Percentiles rank a stretch among this genome's conserved stretches.
Conservation (phyloP, 371 early-diverging fungal species). For the Mucor plumbeus region DNA sequence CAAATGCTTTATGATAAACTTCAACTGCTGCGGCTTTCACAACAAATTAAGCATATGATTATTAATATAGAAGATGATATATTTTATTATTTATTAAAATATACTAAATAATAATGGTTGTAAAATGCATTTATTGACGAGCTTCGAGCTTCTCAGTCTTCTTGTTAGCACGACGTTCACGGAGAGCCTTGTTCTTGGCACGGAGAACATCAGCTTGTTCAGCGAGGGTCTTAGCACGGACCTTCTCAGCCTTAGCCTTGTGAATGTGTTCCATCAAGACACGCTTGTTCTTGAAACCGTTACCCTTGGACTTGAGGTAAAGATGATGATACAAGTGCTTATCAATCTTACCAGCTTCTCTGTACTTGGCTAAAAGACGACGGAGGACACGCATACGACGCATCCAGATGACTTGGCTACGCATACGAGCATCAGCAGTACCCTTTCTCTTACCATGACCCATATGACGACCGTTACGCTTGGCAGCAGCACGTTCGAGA, state of each 20-base stretch:
- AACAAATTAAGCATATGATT: neutral
- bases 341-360: constrained; percentile 98
- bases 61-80: neutral
- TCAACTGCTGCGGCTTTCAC: neutral
- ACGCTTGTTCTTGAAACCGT: constrained; percentile 99
- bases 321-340: constrained; percentile 97
- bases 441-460: constrained; percentile 99
- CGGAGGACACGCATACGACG: constrained; percentile 99
- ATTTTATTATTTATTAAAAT: neutral
- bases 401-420: constrained; percentile 98
- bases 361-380: constrained; percentile 97
- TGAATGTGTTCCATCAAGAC: constrained; percentile 99
- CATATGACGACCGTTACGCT: constrained; percentile 99
- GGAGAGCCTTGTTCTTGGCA: constrained; percentile 94
- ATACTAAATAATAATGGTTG: neutral
- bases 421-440: constrained; percentile 99
- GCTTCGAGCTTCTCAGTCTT: constrained; percentile 71
- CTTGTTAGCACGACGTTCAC: constrained; percentile 92
- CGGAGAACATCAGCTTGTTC: constrained; percentile 99
- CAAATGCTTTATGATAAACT: too few species aligned
- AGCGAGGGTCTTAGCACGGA: constrained; percentile 91
- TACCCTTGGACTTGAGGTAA: constrained; percentile 99
- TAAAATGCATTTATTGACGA: constrained; percentile 14
- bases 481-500: constrained; percentile 92
- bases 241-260: constrained; percentile 99